These are phyloP conservation scores for Quercus alba DNA, from an alignment of 306 rosid species.

Conservation along the genomic window DNA sequence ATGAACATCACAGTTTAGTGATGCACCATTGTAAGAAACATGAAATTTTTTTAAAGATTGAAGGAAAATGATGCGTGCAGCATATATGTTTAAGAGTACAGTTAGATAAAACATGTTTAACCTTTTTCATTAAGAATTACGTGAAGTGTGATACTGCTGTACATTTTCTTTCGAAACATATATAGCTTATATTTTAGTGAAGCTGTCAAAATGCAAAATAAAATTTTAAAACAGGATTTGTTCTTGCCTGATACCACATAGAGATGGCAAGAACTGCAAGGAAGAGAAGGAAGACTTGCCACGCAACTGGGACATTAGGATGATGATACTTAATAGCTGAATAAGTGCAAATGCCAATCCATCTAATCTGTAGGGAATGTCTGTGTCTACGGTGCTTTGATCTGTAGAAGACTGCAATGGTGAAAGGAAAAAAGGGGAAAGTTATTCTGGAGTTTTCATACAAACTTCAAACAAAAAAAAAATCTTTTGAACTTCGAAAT, in stretches of 20 bases:
- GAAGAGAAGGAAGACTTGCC: slow-evolving; percentile 76
- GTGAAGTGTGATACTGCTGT: neutral
- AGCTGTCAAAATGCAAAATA: neutral
- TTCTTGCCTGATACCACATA: slow-evolving; percentile 72
- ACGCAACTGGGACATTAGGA: slow-evolving; percentile 78
- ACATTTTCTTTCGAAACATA: neutral
- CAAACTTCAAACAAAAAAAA: neutral
- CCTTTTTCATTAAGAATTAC: neutral
- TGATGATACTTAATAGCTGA: slow-evolving; percentile 67
- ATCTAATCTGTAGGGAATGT: slow-evolving; percentile 80
- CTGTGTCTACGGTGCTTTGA: slow-evolving; percentile 88
- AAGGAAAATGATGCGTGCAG: neutral
- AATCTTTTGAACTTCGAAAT: slow-evolving; percentile 2
- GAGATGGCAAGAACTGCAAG: slow-evolving; percentile 55
- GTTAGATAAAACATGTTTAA: neutral
- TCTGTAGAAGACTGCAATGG: slow-evolving; percentile 70
- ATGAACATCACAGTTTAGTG: neutral
- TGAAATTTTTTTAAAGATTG: neutral
- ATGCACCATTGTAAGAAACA: neutral
- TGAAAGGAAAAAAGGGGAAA: neutral
- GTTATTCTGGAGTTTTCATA: neutral
- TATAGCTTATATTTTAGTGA: neutral
- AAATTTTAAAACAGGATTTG: neutral
- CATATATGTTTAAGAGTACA: neutral
- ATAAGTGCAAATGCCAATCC: slow-evolving; percentile 85